phyloP scores from a whole-genome alignment of 2,329 filamentous ascomycete genomes.

The Pseudogymnoascus sp. region DNA sequence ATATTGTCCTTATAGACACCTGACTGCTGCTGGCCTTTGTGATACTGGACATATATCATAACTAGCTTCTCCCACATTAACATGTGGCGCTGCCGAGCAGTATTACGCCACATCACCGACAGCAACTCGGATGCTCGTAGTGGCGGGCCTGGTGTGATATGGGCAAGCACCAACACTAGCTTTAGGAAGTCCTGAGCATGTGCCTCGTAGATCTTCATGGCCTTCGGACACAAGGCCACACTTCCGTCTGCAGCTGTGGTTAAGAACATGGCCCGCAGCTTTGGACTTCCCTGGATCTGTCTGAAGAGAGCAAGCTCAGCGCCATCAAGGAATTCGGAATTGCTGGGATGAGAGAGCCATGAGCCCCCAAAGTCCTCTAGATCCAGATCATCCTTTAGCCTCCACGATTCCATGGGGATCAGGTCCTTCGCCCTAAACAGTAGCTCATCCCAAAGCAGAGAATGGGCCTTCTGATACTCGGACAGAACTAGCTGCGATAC shows the following conservation, averaged over 20 bases:
- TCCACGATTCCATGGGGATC: constrained; percentile 10
- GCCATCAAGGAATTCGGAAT: constrained; percentile 13
- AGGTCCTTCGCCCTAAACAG: constrained; percentile 10
- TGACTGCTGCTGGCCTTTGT: constrained; percentile 15
- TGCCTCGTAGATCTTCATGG: constrained; percentile 12
- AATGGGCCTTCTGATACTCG: constrained; percentile 10
- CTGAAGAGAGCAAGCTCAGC: constrained; percentile 10
- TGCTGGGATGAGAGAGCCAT: constrained; percentile 11
- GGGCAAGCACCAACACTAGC: background rate
- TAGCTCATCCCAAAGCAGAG: constrained; percentile 11
- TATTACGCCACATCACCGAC: constrained; percentile 13
- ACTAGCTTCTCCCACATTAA: constrained; percentile 15
- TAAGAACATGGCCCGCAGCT: constrained; percentile 14
- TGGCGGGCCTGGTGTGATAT: constrained; percentile 6
- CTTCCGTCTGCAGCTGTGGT: background rate
- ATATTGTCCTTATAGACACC: constrained; percentile 16
- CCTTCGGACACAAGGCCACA: constrained; percentile 6
- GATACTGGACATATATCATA: constrained; percentile 14
- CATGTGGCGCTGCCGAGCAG: background rate
- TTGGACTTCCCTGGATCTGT: constrained; percentile 4
- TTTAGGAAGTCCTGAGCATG: constrained; percentile 13
- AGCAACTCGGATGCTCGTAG: constrained; percentile 12
- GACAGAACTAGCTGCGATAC: constrained; percentile 11
- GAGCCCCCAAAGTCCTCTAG: constrained; percentile 12
- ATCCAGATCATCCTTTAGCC: constrained; percentile 14